Percentiles rank a stretch among this genome's conserved stretches.
Evolutionary conservation across 163 green algal genomes (phyloP).

Genomic region (Scenedesmus sp.): DNA sequence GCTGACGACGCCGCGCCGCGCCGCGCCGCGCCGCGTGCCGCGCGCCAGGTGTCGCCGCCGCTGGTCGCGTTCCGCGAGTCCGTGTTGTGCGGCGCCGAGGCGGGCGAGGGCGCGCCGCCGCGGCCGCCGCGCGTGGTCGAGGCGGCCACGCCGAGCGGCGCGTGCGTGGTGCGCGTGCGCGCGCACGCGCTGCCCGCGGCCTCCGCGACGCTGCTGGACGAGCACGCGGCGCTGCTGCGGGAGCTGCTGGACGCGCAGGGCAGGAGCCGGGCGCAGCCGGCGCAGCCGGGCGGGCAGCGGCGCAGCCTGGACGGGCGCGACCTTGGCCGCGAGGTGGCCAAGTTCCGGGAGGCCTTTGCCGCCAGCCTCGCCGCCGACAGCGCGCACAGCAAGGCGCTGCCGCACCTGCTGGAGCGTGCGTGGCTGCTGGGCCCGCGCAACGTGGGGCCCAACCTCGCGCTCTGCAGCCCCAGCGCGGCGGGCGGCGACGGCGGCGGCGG

Average conservation of each 20-base stretch:
- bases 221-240: constrained; percentile 60
- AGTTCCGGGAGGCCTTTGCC: constrained; percentile 16
- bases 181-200: constrained; percentile 72
- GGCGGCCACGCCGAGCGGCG: constrained; percentile 77
- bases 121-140: constrained; percentile 69
- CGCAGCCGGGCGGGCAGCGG: neutral
- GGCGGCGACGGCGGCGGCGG: constrained; percentile 1
- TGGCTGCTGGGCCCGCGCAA: constrained; percentile 87
- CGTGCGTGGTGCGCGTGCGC: constrained; percentile 73
- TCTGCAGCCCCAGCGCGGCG: constrained; percentile 51
- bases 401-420: constrained; percentile 58
- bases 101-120: constrained; percentile 40
- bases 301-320: constrained; percentile 16
- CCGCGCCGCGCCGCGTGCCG: neutral
- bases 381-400: constrained; percentile 37
- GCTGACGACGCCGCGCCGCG: neutral
- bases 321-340: constrained; percentile 2
- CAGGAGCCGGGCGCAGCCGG: constrained; percentile 18
- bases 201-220: constrained; percentile 72
- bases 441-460: constrained; percentile 84
- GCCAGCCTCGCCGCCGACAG: neutral
- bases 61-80: constrained; percentile 94
- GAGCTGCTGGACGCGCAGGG: constrained; percentile 48
- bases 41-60: constrained; percentile 82
- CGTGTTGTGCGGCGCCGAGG: constrained; percentile 64